Evolutionary conservation across 352 stramenopile species (phyloP), one percentile per base, ranked within the genome.

Genomic region (Phytophthora podocarpi): DNA sequence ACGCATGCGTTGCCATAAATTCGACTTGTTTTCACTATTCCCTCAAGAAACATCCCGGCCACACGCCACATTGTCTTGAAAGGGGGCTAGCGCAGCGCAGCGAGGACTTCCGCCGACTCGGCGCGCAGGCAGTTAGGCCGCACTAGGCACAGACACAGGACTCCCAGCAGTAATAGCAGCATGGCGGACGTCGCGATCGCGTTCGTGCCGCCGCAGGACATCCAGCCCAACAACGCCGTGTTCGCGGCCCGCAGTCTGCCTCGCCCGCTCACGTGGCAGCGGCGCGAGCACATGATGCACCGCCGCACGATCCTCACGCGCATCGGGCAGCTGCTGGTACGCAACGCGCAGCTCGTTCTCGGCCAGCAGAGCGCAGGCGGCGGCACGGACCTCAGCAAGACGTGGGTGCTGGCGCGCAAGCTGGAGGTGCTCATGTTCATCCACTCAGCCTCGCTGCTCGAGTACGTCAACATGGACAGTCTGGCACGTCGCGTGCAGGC

Each of bases 401-500:
- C 80, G 35, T 93, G 82, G 82, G 74, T 78, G 26, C 72, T 95
- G 37, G 82, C 86, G 21, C 73, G 86, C 30, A 95, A 95, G 56
- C 72, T 95, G 32, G 86, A 95, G 53, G 82, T 92, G 46, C 77
- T 93, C 35, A 76, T 93, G 31, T 95, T 92, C 46, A 73, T 95
- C 53, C 80, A 92, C 70, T 90, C 86, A 58, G 83, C 86, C 12
- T 93, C 83, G 53, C 68, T 90, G 34, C 72, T 91, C 35, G 86
- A 95, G 62, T 95, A 93, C 61, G 72, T 65, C 27, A 95, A 95
- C 60, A 68, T 87, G 58, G 73, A 95, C 69, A 93, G 83, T 40
- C 67, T 95, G 11, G 67, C 80, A 21, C 82, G 86, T 5, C 86
- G 86, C 43, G 82, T 95, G 37, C 86, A 95, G 69, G 83, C 83